Percentiles rank a stretch among this genome's conserved stretches.
These are phyloP conservation scores for Candida tetrigidarum DNA, from an alignment of 1,139 yeast genomes.

Conservation along the genomic window DNA sequence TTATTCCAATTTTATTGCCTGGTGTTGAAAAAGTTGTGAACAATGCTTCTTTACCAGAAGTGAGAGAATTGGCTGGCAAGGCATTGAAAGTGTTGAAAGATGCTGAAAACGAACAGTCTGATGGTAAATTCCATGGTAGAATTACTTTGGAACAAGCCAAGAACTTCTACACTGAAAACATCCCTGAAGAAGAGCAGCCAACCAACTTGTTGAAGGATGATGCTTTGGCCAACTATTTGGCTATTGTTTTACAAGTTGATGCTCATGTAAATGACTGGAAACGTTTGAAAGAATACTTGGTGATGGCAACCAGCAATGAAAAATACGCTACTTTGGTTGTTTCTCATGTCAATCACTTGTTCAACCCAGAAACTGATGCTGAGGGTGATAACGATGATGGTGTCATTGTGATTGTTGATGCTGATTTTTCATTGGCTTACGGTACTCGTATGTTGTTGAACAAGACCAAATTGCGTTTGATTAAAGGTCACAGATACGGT, in stretches of 20 bases:
- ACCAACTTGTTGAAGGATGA: slow-evolving; percentile 26
- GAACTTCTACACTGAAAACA: slow-evolving; percentile 42
- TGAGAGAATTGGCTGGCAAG: slow-evolving; percentile 88
- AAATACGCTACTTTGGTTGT: slow-evolving; percentile 53
- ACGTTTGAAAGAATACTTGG: slow-evolving; percentile 61
- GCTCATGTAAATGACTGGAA: slow-evolving; percentile 94
- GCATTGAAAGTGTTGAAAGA: slow-evolving; percentile 82
- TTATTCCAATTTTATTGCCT: slow-evolving; percentile 84
- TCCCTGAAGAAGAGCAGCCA: slow-evolving; percentile 28
- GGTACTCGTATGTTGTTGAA: slow-evolving; percentile 97
- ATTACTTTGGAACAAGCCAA: slow-evolving; percentile 59
- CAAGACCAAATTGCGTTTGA: slow-evolving; percentile 83
- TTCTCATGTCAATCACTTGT: slow-evolving; percentile 62
- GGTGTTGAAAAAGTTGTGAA: slow-evolving; percentile 88
- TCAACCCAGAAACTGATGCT: slow-evolving; percentile 63
- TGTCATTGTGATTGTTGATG: slow-evolving; percentile 81
- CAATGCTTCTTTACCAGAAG: slow-evolving; percentile 95
- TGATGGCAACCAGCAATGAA: slow-evolving; percentile 17
- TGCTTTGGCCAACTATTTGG: slow-evolving; percentile 47
- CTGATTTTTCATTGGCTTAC: slow-evolving; percentile 94
- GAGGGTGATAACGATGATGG: slow-evolving; percentile 70
- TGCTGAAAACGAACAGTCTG: slow-evolving; percentile 70
- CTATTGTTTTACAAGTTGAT: slow-evolving; percentile 63
- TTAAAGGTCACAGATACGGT: slow-evolving; percentile 97
- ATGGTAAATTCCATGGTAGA: slow-evolving; percentile 79